Evolutionary conservation across 176 grass and related monocot species (phyloP).

Genomic region (Aegilops speltoides): DNA sequence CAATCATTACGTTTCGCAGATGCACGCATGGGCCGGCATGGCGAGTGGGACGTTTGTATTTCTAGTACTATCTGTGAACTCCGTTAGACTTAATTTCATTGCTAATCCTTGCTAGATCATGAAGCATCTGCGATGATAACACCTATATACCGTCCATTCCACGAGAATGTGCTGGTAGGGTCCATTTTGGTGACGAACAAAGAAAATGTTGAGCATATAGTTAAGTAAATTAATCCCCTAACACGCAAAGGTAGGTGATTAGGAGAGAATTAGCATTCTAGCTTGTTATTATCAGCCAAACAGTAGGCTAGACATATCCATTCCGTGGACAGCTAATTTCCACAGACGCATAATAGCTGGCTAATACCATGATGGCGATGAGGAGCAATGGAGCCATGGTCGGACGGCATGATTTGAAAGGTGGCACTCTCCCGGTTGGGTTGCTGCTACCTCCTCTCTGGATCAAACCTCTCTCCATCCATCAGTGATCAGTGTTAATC

Average conservation of each 20-base stretch:
- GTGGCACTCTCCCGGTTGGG: not conserved
- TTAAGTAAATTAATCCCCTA: too few relatives aligned
- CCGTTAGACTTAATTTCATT: too few relatives aligned
- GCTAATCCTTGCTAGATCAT: too few relatives aligned
- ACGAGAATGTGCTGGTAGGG: too few relatives aligned
- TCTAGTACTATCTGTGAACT: not conserved
- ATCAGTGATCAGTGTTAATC: not conserved
- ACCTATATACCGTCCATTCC: too few relatives aligned
- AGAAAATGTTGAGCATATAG: too few relatives aligned
- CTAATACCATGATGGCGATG: constrained; percentile 1
- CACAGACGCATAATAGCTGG: not conserved
- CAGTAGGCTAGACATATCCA: not conserved
- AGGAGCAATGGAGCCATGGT: constrained; percentile 23
- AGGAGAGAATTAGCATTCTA: too few relatives aligned
- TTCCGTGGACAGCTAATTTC: constrained; percentile 9
- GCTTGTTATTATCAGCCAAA: not conserved
- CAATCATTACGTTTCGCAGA: not conserved
- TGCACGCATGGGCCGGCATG: not conserved
- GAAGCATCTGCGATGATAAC: too few relatives aligned
- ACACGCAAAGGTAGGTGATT: too few relatives aligned
- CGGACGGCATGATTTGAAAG: constrained; percentile 49
- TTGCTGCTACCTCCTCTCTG: not conserved
- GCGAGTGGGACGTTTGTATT: not conserved
- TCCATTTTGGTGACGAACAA: too few relatives aligned
- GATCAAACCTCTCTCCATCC: not conserved